Conservation (phyloP, 2,329 filamentous ascomycete genomes). For the Leptographium wingfieldii region DNA sequence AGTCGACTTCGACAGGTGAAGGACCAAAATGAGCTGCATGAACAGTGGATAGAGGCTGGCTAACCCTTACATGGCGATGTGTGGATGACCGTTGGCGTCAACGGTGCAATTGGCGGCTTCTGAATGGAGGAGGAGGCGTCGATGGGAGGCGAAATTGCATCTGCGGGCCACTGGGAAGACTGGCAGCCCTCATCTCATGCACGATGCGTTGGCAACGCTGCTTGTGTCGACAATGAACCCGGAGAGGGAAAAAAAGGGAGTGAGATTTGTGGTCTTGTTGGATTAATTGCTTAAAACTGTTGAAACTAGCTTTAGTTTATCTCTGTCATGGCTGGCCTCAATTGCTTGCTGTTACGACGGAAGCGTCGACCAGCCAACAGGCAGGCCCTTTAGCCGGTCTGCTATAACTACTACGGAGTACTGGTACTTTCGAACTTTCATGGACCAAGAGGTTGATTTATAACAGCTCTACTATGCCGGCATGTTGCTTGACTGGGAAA, state of each 20-base stretch:
- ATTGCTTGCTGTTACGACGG: not conserved
- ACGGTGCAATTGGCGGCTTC: not conserved
- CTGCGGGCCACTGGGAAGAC: not conserved
- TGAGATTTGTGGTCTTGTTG: not conserved
- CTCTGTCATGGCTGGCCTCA: not conserved
- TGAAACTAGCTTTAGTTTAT: not conserved
- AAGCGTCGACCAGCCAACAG: not conserved
- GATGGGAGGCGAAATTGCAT: conserved; percentile 2
- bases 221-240: conserved; percentile 8
- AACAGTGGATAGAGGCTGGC: not conserved
- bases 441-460: too few relatives aligned
- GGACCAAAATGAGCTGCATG: not conserved
- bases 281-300: not conserved
- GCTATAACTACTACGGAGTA: too few relatives aligned
- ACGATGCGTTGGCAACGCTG: conserved; percentile 17
- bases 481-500: not conserved
- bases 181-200: conserved; percentile 1
- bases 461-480: too few relatives aligned
- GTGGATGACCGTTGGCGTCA: not conserved
- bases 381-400: not conserved
- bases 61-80: not conserved
- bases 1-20: not conserved
- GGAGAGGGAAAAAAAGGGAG: not conserved
- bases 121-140: not conserved
- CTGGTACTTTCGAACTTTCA: too few relatives aligned